A percentile compares a stretch with the other conserved stretches of the same genome.
Conservation (phyloP, 805 yeast species). For the Candida schatavii region DNA sequence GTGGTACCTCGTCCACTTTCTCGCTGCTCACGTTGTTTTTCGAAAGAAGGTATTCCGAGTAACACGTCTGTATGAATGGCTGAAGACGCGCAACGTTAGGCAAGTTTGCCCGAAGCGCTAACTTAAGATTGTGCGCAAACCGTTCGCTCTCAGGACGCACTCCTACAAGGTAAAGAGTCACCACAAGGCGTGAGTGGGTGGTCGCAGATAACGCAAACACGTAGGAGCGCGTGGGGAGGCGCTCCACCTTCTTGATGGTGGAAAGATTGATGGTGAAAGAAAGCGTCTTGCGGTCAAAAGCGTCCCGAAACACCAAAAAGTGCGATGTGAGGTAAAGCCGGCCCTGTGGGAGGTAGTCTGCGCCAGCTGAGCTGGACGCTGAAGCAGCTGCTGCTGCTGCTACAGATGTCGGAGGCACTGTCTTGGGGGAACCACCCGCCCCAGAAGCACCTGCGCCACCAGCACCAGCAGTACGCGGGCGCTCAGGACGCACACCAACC, state of each 20-base stretch:
- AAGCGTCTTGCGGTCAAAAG: constrained; percentile 65
- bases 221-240: constrained; percentile 73
- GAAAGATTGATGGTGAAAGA: constrained; percentile 70
- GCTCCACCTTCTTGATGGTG: constrained; percentile 78
- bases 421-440: neutral
- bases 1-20: constrained; percentile 52
- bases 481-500: constrained; percentile 27
- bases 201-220: constrained; percentile 75
- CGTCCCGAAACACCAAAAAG: constrained; percentile 71
- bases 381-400: neutral
- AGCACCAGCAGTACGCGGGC: constrained; percentile 6
- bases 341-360: constrained; percentile 47
- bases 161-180: constrained; percentile 75
- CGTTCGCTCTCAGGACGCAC: constrained; percentile 73
- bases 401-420: neutral
- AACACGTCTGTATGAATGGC: constrained; percentile 66
- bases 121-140: constrained; percentile 69
- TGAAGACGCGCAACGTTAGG: constrained; percentile 59
- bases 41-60: constrained; percentile 78
- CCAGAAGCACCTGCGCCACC: neutral
- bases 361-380: constrained; percentile 5
- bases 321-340: constrained; percentile 68
- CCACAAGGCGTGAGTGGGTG: constrained; percentile 60
- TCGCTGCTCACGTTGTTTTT: constrained; percentile 50
- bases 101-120: constrained; percentile 59